Evolutionary conservation across 1,284 basidiomycete genomes (phyloP), one percentile per base, ranked within the genome.

Genomic region (Ceratobasidium sp.): DNA sequence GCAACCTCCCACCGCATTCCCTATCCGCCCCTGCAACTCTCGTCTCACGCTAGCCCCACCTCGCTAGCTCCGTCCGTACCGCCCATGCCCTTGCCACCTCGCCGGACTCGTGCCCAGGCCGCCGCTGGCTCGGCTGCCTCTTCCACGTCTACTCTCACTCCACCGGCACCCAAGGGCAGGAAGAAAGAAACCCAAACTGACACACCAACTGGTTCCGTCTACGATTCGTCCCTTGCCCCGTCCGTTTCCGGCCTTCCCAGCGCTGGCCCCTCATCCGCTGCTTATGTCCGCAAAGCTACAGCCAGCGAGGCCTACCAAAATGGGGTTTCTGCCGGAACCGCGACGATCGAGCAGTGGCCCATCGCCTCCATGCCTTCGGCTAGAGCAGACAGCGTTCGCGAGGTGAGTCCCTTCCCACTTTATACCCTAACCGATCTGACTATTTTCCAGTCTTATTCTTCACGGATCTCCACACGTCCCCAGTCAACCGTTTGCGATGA

Each of bases 51-150:
- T 6, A 76, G 73, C 73, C 67, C 73, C 73, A 76, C 73, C 40
- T 76, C 73, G 92, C 92, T 74, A 91, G 92, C 76, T 88, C 91
- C 61, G 69, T 77, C 76, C 90, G 89, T 25, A 90, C 89, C 70
- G 83, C 86, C 54, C 87, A 89, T 83, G 89, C 88, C 80, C 88
- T 34, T 66, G 89, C 79, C 89, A 87, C 77, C 93, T 87, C 84
- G 93, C 92, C 73, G 93, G 77, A 94, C 94, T 37, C 89, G 93
- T 80, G 93, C 93, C 67, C 88, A 92, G 76, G 93, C 92, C 51
- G 93, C 94, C 82, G 92, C 93, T 17, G 90, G 93, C 82, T 90
- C 89, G 13, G 84, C 91, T 71, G 91, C 91, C 29, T 90, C 79
- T 32, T 75, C 90, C 56, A 29, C 52, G n/a, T 90, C 92, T 4